A percentile compares a stretch with the other conserved stretches of the same genome.
Evolutionary conservation across 108 stramenopile species (phyloP).

Genomic region (Nitzschia palea): DNA sequence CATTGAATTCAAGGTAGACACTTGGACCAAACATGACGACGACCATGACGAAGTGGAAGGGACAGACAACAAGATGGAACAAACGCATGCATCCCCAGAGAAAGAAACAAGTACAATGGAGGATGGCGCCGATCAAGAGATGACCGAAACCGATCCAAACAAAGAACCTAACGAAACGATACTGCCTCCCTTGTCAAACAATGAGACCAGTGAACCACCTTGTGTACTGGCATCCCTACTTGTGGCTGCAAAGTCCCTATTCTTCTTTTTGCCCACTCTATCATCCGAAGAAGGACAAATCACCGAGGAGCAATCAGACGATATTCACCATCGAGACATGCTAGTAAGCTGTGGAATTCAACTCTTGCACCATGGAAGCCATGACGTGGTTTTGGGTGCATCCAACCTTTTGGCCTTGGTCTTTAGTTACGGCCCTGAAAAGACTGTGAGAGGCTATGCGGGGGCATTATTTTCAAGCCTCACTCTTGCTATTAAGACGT

Average conservation of each 20-base stretch:
- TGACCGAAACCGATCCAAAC: background rate
- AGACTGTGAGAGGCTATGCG: conserved; percentile 25
- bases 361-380: conserved; percentile 39
- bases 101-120: background rate
- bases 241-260: conserved; percentile 25
- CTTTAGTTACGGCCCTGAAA: conserved; percentile 29
- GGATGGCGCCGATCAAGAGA: background rate
- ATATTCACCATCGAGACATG: conserved; percentile 28
- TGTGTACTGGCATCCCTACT: conserved; percentile 39
- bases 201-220: conserved; percentile 26
- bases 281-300: background rate
- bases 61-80: background rate
- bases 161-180: background rate
- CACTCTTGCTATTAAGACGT: conserved; percentile 10
- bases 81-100: background rate
- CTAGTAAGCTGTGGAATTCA: conserved; percentile 44
- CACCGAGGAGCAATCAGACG: conserved; percentile 23
- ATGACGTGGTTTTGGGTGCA: conserved; percentile 26
- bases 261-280: conserved; percentile 27
- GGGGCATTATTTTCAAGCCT: conserved; percentile 24
- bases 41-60: conserved; percentile 8
- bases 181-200: too few relatives aligned
- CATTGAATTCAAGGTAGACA: conserved; percentile 43
- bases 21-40: conserved; percentile 33
- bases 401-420: conserved; percentile 30